Base-by-base conservation (phyloP, 371 early-diverging fungal genomes). In the Smittium mucronatum region DNA sequence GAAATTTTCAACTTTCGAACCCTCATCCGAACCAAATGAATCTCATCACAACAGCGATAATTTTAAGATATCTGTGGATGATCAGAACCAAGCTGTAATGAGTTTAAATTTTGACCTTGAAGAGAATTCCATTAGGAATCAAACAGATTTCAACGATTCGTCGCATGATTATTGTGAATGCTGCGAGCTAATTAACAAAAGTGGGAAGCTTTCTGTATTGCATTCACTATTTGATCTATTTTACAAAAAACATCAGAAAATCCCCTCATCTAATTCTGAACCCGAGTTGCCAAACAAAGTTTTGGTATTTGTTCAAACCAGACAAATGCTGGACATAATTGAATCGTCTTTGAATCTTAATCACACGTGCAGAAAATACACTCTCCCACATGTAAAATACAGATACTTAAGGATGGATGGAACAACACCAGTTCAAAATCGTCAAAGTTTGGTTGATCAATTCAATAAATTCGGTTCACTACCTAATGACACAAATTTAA, bases 291-390 rank as follows among this genome's bases (percentile, higher is more conserved):
- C 47, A 1, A 94, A 97, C 76, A 89, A 89, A 11, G 93, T 94
- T 0, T 80, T 99, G 26, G 77, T 99, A 66, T 99, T 99, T 73
- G 89, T 89, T 68, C 99, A 99, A 76, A 96, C 97, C 1, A 80
- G 95, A 25, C 93, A 93, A 72, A 97, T 98, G 95, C 86, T 93
- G 35, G 93, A 98, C 71, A 96, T 99, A 64, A 72, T 99, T 1
- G 93, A 96, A 75, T 28, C n/a, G 2, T 59, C 59, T 5, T 5
- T 59, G 2, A 75, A 73, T 16, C 85, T 90, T 79, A 71, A 91
- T 16, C 67, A 63, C 1, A 31, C 72, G 0, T 72, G 65, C 28
- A 59, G 47, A 36, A 67, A 67, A 57, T 67, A 73, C 25, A 63
- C 73, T 70, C 57, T 75, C 0, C 28, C 29, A 1, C 25, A 2